Evolutionary conservation across 176 grass and related monocot genomes (phyloP).

Genomic region (Typha latifolia): DNA sequence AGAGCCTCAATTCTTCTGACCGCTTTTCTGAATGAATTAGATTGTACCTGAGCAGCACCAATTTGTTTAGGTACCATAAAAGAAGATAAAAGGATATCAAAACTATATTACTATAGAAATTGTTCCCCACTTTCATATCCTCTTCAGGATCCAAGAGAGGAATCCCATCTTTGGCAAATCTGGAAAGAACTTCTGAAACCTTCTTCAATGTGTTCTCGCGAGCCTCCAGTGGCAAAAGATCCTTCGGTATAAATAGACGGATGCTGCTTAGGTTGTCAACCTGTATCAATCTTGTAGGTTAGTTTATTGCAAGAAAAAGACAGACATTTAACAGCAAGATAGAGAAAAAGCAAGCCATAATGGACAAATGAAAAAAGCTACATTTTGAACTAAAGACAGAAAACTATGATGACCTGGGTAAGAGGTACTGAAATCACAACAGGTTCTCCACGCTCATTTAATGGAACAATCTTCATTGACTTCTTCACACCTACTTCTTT

Average conservation of each 20-base stretch:
- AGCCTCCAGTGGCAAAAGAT: slow-evolving; percentile 72
- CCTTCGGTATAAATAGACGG: slow-evolving; percentile 79
- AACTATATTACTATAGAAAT: not conserved
- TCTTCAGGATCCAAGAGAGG: slow-evolving; percentile 95
- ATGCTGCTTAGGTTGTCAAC: slow-evolving; percentile 74
- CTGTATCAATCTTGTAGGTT: slow-evolving; percentile 34
- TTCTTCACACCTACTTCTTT: slow-evolving; percentile 71
- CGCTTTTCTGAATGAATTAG: slow-evolving; percentile 60
- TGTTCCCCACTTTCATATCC: slow-evolving; percentile 86
- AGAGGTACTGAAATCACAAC: slow-evolving; percentile 76
- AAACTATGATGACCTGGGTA: slow-evolving; percentile 51
- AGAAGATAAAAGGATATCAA: not conserved
- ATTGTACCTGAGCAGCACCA: slow-evolving; percentile 48
- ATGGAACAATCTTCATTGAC: slow-evolving; percentile 45
- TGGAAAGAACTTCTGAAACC: slow-evolving; percentile 65
- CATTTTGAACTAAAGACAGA: not conserved
- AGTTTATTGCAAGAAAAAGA: slow-evolving; percentile 15
- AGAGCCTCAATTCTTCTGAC: slow-evolving; percentile 82
- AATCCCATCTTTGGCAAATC: slow-evolving; percentile 83
- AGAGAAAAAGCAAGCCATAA: not conserved
- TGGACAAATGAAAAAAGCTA: not conserved
- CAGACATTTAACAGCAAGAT: not conserved
- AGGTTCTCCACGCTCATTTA: slow-evolving; percentile 70
- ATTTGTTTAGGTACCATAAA: not conserved
- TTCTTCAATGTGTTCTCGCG: slow-evolving; percentile 82